Conservation (phyloP, 202 grass and related monocot genomes). For the Zoysia matrella region DNA sequence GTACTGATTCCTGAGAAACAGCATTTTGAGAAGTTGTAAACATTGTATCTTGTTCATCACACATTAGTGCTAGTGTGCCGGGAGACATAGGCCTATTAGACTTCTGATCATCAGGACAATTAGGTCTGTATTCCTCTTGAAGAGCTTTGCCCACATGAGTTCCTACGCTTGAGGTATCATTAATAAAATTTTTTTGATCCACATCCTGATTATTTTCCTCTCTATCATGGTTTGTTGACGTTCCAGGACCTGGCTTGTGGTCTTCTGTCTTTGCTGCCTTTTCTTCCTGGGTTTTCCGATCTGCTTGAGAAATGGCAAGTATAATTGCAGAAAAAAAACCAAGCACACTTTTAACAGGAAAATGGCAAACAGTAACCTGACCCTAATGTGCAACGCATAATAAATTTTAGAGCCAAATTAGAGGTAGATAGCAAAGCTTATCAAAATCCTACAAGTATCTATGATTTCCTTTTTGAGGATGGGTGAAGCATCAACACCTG, state of each 20-base stretch:
- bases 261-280: no score
- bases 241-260: no score
- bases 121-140: conserved; percentile 62
- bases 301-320: conserved; percentile 1
- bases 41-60: no score
- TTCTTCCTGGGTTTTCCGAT: no score
- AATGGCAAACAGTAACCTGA: conserved; percentile 3
- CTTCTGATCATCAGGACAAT: conserved; percentile 63
- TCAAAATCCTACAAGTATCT: neutral
- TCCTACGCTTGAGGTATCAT: conserved; percentile 55
- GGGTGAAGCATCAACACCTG: neutral
- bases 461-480: neutral
- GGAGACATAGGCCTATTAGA: conserved; percentile 84
- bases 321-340: neutral
- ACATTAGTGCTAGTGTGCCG: conserved; percentile 7
- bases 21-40: no score
- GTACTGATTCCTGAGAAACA: no score
- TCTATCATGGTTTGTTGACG: no score
- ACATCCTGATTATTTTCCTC: conserved; percentile 26
- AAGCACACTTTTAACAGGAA: conserved; percentile 22
- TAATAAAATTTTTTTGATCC: conserved; percentile 50
- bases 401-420: conserved; percentile 2
- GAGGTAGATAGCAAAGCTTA: conserved; percentile 14
- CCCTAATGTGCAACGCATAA: neutral
- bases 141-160: conserved; percentile 42